These are phyloP conservation scores for Syzygium aromaticum DNA, from an alignment of 345 rosid genomes.

Conservation along the genomic window DNA sequence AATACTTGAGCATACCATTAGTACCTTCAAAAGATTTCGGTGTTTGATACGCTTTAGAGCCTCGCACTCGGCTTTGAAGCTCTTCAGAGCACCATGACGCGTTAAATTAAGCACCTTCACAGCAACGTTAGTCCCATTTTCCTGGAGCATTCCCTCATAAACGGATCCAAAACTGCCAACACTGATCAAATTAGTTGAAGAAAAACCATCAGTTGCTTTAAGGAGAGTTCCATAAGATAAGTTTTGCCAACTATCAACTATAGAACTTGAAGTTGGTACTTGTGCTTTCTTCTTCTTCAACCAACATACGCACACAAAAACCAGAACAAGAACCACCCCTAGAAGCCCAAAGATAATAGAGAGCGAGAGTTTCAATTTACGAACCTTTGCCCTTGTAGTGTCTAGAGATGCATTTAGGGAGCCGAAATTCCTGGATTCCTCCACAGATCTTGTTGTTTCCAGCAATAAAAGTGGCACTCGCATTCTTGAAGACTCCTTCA, in stretches of 20 bases:
- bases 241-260: not conserved
- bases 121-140: not conserved
- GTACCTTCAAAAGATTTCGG: not conserved
- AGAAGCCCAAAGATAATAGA: too few relatives aligned
- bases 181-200: not conserved
- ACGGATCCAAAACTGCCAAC: not conserved
- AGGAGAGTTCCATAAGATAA: not conserved
- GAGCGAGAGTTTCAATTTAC: too few relatives aligned
- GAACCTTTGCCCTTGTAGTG: too few relatives aligned
- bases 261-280: not conserved
- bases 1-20: not conserved
- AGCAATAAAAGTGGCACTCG: too few relatives aligned
- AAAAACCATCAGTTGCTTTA: not conserved
- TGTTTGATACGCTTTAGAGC: not conserved
- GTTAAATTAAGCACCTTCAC: not conserved
- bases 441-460: too few relatives aligned
- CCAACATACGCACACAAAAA: not conserved
- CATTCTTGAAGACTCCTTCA: too few relatives aligned
- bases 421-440: too few relatives aligned
- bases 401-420: too few relatives aligned
- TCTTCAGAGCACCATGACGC: not conserved
- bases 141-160: not conserved
- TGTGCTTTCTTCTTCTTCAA: not conserved
- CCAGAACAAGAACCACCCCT: too few relatives aligned
- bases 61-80: not conserved